These are phyloP conservation scores for Polytrichum formosum DNA, from an alignment of 225 moss, liverwort and hornwort genomes.

Conservation along the genomic window DNA sequence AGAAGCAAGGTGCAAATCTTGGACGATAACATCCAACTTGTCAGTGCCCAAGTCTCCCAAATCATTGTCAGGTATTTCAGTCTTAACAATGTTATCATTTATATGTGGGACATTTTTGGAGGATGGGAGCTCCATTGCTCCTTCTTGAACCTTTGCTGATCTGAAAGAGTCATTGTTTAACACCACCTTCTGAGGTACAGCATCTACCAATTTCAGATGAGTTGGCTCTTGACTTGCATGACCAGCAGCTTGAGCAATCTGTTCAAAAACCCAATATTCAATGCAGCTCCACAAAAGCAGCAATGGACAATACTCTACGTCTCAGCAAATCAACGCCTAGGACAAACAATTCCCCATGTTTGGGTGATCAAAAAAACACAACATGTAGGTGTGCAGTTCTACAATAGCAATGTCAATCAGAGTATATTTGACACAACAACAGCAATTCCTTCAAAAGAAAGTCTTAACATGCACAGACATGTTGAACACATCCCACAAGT, in stretches of 20 bases:
- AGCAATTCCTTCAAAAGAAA: no score
- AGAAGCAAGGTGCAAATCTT: slow-evolving; percentile 7
- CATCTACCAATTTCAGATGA: slow-evolving; percentile 12
- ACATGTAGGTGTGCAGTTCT: no score
- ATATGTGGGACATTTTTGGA: slow-evolving; percentile 14
- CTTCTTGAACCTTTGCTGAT: slow-evolving; percentile 22
- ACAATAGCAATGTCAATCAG: no score
- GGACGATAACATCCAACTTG: slow-evolving; percentile 6
- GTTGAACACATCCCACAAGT: background rate
- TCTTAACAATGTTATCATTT: slow-evolving; percentile 15
- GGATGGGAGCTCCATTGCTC: slow-evolving; percentile 14
- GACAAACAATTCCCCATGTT: background rate
- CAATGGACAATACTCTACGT: no score
- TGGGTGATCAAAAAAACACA: background rate
- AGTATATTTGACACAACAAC: no score
- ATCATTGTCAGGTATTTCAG: slow-evolving; percentile 18
- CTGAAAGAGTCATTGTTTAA: slow-evolving; percentile 11
- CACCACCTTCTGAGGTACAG: slow-evolving; percentile 11
- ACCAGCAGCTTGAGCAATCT: slow-evolving; percentile 20
- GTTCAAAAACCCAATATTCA: slow-evolving; percentile 10
- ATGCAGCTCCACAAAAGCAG: slow-evolving; percentile 8
- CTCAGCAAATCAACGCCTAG: no score
- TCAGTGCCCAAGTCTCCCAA: slow-evolving; percentile 22
- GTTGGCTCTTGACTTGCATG: slow-evolving; percentile 19
- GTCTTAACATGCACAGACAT: no score